phyloP scores from a whole-genome alignment of 2,329 filamentous ascomycete genomes.

The Penicillium sp. region DNA sequence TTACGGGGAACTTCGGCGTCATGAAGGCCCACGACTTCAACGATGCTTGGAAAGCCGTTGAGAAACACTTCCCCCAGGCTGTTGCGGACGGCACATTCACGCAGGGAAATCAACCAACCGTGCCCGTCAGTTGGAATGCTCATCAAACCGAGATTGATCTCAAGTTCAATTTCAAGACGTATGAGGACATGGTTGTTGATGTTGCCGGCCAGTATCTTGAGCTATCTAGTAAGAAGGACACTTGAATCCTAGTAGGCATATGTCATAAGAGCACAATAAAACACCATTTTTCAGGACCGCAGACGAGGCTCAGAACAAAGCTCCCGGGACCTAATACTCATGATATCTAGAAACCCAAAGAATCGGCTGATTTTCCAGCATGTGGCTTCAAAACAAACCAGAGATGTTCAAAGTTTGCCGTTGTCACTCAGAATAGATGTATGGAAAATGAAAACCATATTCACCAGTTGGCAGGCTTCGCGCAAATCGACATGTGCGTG shows the following conservation, averaged over 20 bases:
- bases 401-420: too few species aligned
- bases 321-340: too few species aligned
- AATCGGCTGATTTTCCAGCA: too few species aligned
- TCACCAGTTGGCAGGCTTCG: too few species aligned
- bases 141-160: neutral
- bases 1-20: neutral
- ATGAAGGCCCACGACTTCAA: neutral
- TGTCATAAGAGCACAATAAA: too few species aligned
- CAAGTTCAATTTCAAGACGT: neutral
- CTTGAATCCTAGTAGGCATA: neutral
- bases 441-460: too few species aligned
- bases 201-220: neutral
- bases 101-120: neutral
- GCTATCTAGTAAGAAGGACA: neutral
- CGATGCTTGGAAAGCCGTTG: neutral
- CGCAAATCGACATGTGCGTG: too few species aligned
- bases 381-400: too few species aligned
- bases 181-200: neutral
- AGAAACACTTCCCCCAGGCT: neutral
- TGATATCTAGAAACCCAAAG: too few species aligned
- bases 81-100: neutral
- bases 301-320: too few species aligned
- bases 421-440: too few species aligned
- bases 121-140: neutral
- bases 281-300: too few species aligned